A percentile compares a stretch with the other conserved stretches of the same genome.
Conservation (phyloP, 495 filamentous ascomycete species). For the Annulohypoxylon bovei region DNA sequence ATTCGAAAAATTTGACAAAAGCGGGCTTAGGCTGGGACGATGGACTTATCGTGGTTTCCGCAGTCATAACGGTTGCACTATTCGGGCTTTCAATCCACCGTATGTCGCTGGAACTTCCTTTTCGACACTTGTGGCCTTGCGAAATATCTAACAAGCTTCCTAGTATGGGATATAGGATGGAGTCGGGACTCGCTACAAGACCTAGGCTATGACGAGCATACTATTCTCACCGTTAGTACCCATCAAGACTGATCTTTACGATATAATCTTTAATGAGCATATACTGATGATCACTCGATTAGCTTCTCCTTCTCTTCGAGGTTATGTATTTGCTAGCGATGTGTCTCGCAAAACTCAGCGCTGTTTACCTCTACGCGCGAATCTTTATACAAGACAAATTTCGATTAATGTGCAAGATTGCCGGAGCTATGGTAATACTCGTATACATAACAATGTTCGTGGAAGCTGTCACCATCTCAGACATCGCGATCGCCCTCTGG, state of each 20-base stretch:
- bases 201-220: not conserved
- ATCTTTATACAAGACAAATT: conserved; percentile 44
- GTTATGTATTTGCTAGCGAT: conserved; percentile 21
- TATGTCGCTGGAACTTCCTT: conserved; percentile 1
- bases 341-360: conserved; percentile 50
- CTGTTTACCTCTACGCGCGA: conserved; percentile 52
- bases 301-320: conserved; percentile 30
- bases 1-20: conserved; percentile 17
- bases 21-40: conserved; percentile 40
- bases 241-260: not conserved
- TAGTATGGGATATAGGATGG: conserved; percentile 4
- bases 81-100: conserved; percentile 15
- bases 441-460: conserved; percentile 14
- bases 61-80: conserved; percentile 7
- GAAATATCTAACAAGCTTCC: not conserved
- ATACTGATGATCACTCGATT: not conserved
- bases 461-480: conserved; percentile 15
- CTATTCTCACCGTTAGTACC: conserved; percentile 21
- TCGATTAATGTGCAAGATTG: conserved; percentile 20
- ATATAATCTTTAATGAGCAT: not conserved
- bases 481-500: conserved; percentile 46
- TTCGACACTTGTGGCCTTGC: not conserved
- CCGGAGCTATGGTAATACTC: conserved; percentile 38
- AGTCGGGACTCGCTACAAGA: not conserved
- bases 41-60: conserved; percentile 18